A percentile compares a stretch with the other conserved stretches of the same genome.
Conservation (phyloP, 1,139 yeast genomes). For the Casaregolazyma suthepensis region DNA sequence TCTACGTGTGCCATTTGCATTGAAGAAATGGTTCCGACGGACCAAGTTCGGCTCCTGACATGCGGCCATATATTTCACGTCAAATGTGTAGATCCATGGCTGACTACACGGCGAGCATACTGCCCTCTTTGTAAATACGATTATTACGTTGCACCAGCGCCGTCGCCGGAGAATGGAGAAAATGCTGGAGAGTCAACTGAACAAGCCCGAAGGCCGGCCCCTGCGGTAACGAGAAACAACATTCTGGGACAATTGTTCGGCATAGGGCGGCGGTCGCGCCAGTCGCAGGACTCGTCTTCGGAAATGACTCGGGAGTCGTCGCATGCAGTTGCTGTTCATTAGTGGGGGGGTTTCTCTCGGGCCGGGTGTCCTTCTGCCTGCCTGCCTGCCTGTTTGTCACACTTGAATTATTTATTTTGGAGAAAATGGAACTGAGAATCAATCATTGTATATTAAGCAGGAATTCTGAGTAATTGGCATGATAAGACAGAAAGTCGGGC, state of each 20-base stretch:
- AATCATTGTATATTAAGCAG: neutral
- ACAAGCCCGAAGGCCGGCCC: neutral
- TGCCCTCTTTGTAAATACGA: constrained; percentile 77
- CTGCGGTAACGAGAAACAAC: neutral
- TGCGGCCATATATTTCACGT: constrained; percentile 86
- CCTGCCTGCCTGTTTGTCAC: no score
- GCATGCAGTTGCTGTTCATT: neutral
- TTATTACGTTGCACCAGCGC: constrained; percentile 27
- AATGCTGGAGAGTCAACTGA: constrained; percentile 2
- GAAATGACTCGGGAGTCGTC: neutral
- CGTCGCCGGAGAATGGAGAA: constrained; percentile 16
- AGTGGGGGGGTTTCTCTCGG: no score
- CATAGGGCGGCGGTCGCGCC: neutral
- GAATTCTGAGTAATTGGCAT: neutral
- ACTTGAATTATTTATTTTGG: neutral
- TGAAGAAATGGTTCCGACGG: constrained; percentile 57
- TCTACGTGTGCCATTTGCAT: constrained; percentile 82
- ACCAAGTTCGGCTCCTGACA: constrained; percentile 60
- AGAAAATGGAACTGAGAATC: neutral
- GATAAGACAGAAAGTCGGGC: neutral
- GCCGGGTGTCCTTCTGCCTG: no score
- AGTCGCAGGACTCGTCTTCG: neutral
- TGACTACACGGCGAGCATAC: constrained; percentile 66
- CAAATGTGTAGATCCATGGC: constrained; percentile 79
- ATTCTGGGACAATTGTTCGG: constrained; percentile 7